phyloP scores from a whole-genome alignment of 1,284 basidiomycete genomes.

The Tremellales sp. region DNA sequence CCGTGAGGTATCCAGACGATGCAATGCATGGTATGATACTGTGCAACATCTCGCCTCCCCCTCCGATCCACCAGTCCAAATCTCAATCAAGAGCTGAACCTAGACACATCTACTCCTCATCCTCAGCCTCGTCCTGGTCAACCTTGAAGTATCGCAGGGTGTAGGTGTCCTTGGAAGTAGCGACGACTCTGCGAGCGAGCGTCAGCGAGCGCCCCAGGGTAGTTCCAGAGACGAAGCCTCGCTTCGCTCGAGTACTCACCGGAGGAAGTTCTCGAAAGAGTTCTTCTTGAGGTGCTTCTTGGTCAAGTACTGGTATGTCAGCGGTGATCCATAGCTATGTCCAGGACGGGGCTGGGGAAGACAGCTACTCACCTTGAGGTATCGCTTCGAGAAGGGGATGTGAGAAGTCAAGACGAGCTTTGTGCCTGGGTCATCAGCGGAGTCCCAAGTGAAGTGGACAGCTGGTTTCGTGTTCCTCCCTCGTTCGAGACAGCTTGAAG shows the following conservation, averaged over 20 bases:
- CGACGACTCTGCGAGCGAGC: constrained; percentile 77
- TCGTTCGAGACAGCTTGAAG: too few relatives aligned
- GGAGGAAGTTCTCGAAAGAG: constrained; percentile 48
- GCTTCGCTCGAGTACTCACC: constrained; percentile 31
- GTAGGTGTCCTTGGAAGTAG: constrained; percentile 82
- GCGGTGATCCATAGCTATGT: neutral
- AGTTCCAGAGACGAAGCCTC: neutral
- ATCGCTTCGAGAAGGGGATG: constrained; percentile 86
- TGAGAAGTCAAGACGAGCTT: constrained; percentile 75
- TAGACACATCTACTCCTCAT: constrained; percentile 48
- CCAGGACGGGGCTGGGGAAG: neutral
- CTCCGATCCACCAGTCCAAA: too few relatives aligned
- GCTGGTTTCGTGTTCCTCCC: too few relatives aligned
- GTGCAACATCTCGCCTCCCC: too few relatives aligned
- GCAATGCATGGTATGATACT: too few relatives aligned
- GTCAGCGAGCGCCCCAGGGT: too few relatives aligned
- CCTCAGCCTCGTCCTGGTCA: constrained; percentile 61
- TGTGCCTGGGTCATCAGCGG: constrained; percentile 59
- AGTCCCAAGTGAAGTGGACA: too few relatives aligned
- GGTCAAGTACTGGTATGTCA: constrained; percentile 71
- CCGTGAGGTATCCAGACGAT: too few relatives aligned
- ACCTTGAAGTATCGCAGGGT: constrained; percentile 93
- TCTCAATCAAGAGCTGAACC: too few relatives aligned
- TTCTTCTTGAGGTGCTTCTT: constrained; percentile 85
- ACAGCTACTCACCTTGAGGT: constrained; percentile 48